These are phyloP conservation scores for Kodamaea ohmeri DNA, from an alignment of 1,139 yeast species.

Conservation along the genomic window DNA sequence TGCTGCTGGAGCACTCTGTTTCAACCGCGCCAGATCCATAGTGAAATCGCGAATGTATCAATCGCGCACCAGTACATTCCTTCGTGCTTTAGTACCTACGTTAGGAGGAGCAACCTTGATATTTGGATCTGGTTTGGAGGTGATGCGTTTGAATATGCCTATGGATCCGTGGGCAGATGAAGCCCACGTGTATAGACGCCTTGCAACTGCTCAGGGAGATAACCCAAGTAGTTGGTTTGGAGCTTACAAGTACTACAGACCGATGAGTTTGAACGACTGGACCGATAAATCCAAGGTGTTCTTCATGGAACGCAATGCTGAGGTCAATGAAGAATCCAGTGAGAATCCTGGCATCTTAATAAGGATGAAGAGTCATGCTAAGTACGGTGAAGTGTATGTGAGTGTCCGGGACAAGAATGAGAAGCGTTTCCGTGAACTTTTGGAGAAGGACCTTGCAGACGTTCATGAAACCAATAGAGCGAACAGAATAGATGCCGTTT, in stretches of 20 bases:
- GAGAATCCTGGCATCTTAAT: conserved; percentile 5
- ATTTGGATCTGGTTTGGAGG: conserved; percentile 46
- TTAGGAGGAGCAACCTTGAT: conserved; percentile 26
- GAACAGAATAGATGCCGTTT: conserved; percentile 32
- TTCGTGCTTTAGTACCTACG: conserved; percentile 15
- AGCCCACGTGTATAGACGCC: conserved; percentile 46
- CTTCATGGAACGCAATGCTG: conserved; percentile 4
- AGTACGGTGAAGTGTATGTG: conserved; percentile 28
- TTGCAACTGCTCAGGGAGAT: conserved; percentile 42
- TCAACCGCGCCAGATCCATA: conserved; percentile 23
- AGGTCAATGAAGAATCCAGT: background rate
- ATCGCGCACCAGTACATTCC: conserved; percentile 8
- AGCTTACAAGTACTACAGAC: conserved; percentile 49
- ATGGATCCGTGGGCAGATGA: conserved; percentile 69
- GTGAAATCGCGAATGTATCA: conserved; percentile 18
- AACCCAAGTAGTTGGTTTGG: conserved; percentile 59
- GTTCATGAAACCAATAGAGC: conserved; percentile 41
- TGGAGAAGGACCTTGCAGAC: conserved; percentile 25
- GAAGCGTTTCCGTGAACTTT: conserved; percentile 20
- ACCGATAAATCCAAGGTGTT: conserved; percentile 25
- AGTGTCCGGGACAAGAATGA: conserved; percentile 26
- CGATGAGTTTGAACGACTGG: conserved; percentile 52
- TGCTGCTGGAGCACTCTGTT: conserved; percentile 36
- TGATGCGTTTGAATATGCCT: conserved; percentile 46
- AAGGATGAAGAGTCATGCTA: conserved; percentile 13